Percentiles rank a stretch among this genome's conserved stretches.
These are phyloP conservation scores for Trichoderma lentiforme DNA, from an alignment of 2,329 filamentous ascomycete genomes.

Conservation along the genomic window DNA sequence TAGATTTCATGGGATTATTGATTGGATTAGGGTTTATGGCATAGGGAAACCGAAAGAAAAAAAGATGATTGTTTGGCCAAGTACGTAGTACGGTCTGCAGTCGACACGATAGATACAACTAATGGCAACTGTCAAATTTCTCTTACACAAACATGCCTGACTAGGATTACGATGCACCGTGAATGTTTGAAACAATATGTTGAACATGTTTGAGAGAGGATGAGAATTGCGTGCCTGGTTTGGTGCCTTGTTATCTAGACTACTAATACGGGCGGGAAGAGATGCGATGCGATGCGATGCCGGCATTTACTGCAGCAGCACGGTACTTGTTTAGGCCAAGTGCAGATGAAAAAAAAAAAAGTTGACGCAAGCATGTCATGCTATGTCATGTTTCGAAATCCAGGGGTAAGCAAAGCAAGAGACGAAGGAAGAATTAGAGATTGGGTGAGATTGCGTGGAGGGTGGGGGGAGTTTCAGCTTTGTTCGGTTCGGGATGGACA, in stretches of 20 bases:
- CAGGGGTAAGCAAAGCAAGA: neutral
- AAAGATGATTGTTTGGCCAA: neutral
- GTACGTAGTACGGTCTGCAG: neutral
- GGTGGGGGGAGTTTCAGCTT: slow-evolving; percentile 1
- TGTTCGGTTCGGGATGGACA: neutral
- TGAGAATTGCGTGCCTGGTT: neutral
- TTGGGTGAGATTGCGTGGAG: slow-evolving; percentile 11
- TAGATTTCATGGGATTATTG: slow-evolving; percentile 8
- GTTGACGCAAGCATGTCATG: neutral
- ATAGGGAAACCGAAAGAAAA: slow-evolving; percentile 2
- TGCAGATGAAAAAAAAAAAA: neutral
- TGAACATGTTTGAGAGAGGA: too few relatives aligned
- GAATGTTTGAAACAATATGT: neutral
- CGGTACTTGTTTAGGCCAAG: neutral
- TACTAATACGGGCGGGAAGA: neutral
- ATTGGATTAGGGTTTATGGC: neutral
- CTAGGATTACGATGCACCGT: neutral
- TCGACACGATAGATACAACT: neutral
- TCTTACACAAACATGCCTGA: neutral
- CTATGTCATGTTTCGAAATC: slow-evolving; percentile 10
- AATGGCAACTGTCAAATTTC: neutral
- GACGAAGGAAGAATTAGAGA: neutral
- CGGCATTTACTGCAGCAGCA: neutral
- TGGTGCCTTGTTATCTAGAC: neutral
- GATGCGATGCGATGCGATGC: neutral